These are phyloP conservation scores for Berberis thunbergii DNA, from an alignment of 164 flowering plant species.

Conservation along the genomic window DNA sequence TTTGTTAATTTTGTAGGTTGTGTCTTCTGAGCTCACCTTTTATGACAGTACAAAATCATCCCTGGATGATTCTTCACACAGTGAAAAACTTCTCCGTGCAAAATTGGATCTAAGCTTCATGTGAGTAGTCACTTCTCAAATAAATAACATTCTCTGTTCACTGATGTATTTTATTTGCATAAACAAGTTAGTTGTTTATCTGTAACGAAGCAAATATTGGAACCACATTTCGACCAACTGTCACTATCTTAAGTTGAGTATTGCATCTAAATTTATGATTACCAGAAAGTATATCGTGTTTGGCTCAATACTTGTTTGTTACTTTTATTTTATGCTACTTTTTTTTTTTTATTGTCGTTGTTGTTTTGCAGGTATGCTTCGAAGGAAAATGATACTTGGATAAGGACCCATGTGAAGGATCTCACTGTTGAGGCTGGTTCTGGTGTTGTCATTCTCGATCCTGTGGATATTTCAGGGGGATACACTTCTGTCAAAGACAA, in stretches of 20 bases:
- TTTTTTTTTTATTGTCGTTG: neutral
- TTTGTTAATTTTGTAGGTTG: slow-evolving; percentile 38
- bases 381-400: slow-evolving; percentile 89
- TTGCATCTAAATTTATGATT: too few species aligned
- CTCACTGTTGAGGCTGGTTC: slow-evolving; percentile 92
- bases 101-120: slow-evolving; percentile 91
- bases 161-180: too few species aligned
- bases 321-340: too few species aligned
- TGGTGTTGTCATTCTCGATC: slow-evolving; percentile 86
- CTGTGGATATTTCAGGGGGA: slow-evolving; percentile 87
- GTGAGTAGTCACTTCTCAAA: slow-evolving; percentile 29
- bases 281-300: too few species aligned
- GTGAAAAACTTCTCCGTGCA: slow-evolving; percentile 91
- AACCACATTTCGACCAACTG: too few species aligned
- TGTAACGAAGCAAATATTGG: too few species aligned
- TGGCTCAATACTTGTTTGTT: too few species aligned
- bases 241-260: too few species aligned
- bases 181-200: too few species aligned
- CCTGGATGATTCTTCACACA: slow-evolving; percentile 55
- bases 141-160: neutral
- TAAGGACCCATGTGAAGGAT: slow-evolving; percentile 80
- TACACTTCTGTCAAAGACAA: slow-evolving; percentile 89
- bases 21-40: slow-evolving; percentile 92
- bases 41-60: slow-evolving; percentile 79
- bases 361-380: slow-evolving; percentile 75